phyloP scores from a whole-genome alignment of 2,329 filamentous ascomycete genomes.

The Teratosphaeria epicoccoides region DNA sequence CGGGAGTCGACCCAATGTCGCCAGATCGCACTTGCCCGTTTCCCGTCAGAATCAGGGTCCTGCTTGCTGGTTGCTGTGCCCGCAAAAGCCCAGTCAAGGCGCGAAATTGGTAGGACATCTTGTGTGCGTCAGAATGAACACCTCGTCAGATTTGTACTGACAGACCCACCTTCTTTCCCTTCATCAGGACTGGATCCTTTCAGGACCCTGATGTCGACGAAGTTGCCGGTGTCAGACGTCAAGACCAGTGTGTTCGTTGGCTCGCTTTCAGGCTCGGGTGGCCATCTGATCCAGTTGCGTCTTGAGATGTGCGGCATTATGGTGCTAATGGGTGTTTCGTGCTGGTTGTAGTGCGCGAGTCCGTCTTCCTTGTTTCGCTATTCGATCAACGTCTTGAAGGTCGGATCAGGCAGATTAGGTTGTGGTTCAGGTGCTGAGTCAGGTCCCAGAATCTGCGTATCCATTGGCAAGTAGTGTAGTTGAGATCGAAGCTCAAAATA shows the following conservation, averaged over 20 bases:
- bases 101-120: constrained; percentile 19
- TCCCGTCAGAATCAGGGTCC: constrained; percentile 1
- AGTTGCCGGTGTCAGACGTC: constrained; percentile 46
- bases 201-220: constrained; percentile 52
- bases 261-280: constrained; percentile 43
- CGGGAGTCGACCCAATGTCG: constrained; percentile 52
- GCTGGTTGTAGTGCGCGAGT: not conserved
- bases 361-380: too few species aligned
- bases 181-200: constrained; percentile 6
- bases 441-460: too few species aligned
- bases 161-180: not conserved
- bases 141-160: not conserved
- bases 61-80: constrained; percentile 40
- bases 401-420: too few species aligned
- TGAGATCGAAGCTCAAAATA: too few species aligned
- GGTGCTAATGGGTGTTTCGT: not conserved
- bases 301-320: constrained; percentile 41
- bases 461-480: not conserved
- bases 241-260: constrained; percentile 55
- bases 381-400: too few species aligned
- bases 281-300: constrained; percentile 50
- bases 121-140: not conserved
- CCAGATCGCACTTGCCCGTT: constrained; percentile 33
- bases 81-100: constrained; percentile 57
- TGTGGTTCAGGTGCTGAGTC: too few species aligned